These are phyloP conservation scores for Eucalyptus cladocalyx DNA, from an alignment of 345 rosid species.

Conservation along the genomic window DNA sequence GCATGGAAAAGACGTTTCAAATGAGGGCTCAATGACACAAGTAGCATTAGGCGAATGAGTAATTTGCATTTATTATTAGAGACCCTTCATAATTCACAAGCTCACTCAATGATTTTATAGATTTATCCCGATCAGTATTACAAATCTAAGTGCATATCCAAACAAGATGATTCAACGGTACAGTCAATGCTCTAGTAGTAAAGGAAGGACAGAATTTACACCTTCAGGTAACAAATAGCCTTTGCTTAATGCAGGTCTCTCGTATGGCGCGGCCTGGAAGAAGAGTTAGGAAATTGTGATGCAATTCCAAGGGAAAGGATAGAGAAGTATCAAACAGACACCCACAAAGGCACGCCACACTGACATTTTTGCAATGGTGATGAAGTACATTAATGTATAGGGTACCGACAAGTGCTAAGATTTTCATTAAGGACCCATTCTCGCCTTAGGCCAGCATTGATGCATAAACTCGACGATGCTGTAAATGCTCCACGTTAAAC, in stretches of 20 bases:
- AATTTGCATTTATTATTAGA: background rate
- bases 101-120: background rate
- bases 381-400: background rate
- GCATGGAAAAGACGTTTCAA: background rate
- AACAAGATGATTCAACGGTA: background rate
- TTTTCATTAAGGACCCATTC: background rate
- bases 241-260: constrained; percentile 93
- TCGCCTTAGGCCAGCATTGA: background rate
- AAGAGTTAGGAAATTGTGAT: background rate
- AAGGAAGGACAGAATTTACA: background rate
- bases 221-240: constrained; percentile 85
- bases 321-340: background rate
- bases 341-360: background rate
- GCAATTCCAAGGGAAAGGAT: background rate
- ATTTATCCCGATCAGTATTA: background rate
- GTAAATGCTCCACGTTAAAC: background rate
- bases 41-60: background rate
- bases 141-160: background rate
- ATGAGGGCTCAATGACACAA: background rate
- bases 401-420: background rate
- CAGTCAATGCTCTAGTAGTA: background rate
- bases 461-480: background rate
- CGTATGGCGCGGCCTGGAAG: constrained; percentile 71
- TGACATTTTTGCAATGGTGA: background rate
- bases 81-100: background rate